Evolutionary conservation across 2,329 filamentous ascomycete genomes (phyloP), one percentile per base, ranked within the genome.

Genomic region (Escovopsis sp.): DNA sequence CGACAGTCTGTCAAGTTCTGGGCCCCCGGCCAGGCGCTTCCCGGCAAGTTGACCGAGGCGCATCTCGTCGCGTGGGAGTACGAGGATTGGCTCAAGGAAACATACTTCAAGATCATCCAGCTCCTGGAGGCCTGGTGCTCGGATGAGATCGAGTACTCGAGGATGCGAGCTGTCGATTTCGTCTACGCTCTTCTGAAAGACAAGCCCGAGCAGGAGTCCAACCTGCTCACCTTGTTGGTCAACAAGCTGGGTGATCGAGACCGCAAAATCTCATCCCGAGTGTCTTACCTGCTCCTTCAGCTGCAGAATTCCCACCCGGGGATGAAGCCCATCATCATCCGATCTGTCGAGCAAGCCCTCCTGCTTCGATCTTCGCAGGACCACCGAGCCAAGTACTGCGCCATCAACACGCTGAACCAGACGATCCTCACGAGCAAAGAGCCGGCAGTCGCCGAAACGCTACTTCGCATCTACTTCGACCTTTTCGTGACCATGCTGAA

Each of bases 161-260:
- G 93, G 47, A 83, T 81, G 39, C 80, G 85, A 50, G 84, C 89
- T 4, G 73, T 98, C 37, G 91, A 87, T 50, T 94, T 94, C 54
- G 82, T 96, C 33, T 96, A 81, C 58, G 87, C 89, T 48, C 68
- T 98, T 34, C 67, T 98, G 47, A 91, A 86, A 59, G 88, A 94
- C 59, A 98, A 94, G 64, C 89, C 91, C 0, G 91, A 98, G 61
- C 91, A 98, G 58, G 91, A 98, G 61, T 82, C 89, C 43, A 98
- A 98, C 59, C 67, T 98, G 48, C 68, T 98, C 47, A 80, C 89
- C 42, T 68, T 98, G 43, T 66, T 98, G 45, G 86, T 98, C 51
- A 96, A 96, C 68, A 98, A 98, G 63, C 75, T 98, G 26, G 89
- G 93, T 53, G 91, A 98, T 58, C 85, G 83, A 37, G 86, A 94